Percentiles rank a stretch among this genome's conserved stretches.
Evolutionary conservation across 192 early-diverging fungal genomes (phyloP).

Genomic region (Coemansia sp.): DNA sequence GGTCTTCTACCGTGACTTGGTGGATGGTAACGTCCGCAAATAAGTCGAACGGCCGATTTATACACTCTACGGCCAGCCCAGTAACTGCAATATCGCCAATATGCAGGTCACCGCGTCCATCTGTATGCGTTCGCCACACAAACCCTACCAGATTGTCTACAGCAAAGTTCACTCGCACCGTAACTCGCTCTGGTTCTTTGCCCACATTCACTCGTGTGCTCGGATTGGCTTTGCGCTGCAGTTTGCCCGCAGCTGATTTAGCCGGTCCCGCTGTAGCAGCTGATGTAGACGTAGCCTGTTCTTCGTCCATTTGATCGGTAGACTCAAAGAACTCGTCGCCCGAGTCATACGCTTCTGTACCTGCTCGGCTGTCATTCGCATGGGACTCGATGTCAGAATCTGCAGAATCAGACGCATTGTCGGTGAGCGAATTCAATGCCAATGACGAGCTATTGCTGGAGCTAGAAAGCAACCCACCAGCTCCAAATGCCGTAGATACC

Average conservation of each 20-base stretch:
- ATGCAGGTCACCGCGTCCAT: slow-evolving; percentile 47
- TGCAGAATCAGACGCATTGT: background rate
- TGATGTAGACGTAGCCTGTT: background rate
- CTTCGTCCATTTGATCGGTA: slow-evolving; percentile 20
- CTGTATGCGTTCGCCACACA: slow-evolving; percentile 47
- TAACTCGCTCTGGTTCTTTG: slow-evolving; percentile 45
- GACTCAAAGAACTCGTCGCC: slow-evolving; percentile 52
- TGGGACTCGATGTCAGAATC: slow-evolving; percentile 1
- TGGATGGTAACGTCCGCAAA: slow-evolving; percentile 72
- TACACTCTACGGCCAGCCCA: slow-evolving; percentile 67
- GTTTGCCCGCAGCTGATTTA: background rate
- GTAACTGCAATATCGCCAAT: slow-evolving; percentile 58
- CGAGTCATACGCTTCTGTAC: slow-evolving; percentile 10
- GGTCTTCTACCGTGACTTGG: slow-evolving; percentile 77
- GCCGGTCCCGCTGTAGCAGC: background rate
- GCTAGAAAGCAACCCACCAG: slow-evolving; percentile 27
- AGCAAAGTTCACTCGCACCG: slow-evolving; percentile 47
- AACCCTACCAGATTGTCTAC: slow-evolving; percentile 53
- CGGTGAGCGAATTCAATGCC: background rate
- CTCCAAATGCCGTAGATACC: slow-evolving; percentile 38
- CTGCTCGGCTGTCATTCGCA: background rate
- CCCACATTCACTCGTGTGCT: slow-evolving; percentile 21
- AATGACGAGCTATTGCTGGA: background rate
- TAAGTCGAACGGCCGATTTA: slow-evolving; percentile 62
- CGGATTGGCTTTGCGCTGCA: slow-evolving; percentile 30